These are phyloP conservation scores for Rhynchosporium secalis DNA, from an alignment of 2,329 filamentous ascomycete species.

Conservation along the genomic window DNA sequence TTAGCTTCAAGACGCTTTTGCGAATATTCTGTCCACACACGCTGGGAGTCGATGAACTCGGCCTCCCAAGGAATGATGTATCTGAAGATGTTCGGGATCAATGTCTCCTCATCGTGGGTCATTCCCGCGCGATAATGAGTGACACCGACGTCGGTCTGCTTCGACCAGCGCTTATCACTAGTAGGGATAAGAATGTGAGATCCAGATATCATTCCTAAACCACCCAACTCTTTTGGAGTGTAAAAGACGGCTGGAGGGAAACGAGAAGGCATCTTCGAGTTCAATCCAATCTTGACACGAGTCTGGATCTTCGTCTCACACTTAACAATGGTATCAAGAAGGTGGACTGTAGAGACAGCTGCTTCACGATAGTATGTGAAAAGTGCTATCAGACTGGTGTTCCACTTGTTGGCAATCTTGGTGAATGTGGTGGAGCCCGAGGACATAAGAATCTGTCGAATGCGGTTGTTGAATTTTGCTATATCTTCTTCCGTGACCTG, in stretches of 20 bases:
- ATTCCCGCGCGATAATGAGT: constrained; percentile 97
- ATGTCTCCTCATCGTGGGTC: constrained; percentile 95
- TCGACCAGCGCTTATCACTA: constrained; percentile 96
- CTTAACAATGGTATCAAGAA: constrained; percentile 97
- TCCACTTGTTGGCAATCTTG: constrained; percentile 99
- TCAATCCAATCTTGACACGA: constrained; percentile 95
- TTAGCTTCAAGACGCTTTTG: constrained; percentile 97
- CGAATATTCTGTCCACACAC: constrained; percentile 98
- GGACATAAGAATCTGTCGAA: constrained; percentile 97
- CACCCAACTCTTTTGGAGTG: constrained; percentile 95
- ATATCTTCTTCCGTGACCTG: constrained; percentile 98
- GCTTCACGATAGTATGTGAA: constrained; percentile 99
- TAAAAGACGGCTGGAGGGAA: constrained; percentile 99
- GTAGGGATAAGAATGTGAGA: constrained; percentile 97
- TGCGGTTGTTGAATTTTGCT: constrained; percentile 98
- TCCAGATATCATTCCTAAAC: constrained; percentile 97
- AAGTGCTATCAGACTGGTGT: constrained; percentile 91
- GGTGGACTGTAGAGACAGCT: constrained; percentile 88
- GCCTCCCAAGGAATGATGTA: constrained; percentile 99
- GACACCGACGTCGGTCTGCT: constrained; percentile 95
- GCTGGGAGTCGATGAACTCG: constrained; percentile 97
- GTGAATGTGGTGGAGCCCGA: constrained; percentile 99
- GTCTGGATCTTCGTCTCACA: constrained; percentile 99
- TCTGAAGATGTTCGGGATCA: constrained; percentile 98
- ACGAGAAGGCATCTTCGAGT: constrained; percentile 98